Base-by-base conservation (phyloP, 2,329 filamentous ascomycete species). In the Clarireedia paspali region DNA sequence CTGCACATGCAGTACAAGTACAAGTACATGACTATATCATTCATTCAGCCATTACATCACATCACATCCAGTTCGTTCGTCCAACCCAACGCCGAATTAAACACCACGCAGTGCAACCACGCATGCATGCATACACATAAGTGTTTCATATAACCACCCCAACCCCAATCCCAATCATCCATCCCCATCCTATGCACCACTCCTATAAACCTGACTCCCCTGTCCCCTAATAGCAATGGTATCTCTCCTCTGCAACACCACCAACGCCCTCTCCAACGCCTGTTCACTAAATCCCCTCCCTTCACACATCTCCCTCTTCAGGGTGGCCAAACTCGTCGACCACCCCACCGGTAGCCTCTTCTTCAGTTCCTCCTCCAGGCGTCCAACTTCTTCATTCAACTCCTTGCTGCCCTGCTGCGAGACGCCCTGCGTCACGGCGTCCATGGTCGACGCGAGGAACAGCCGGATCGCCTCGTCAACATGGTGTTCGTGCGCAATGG, bases 391-490 rank as follows among this genome's bases (percentile, higher is more conserved):
- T 50, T 96, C 90, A 72, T 95, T 92, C 55, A 97, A 76, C 72
- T 97, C 92, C 60, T 89, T 87, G 67, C 85, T 91, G 39, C 89
- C 89, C 64, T 88, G 83, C 61, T 86, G 88, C 63, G 88, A 86
- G 6, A 50, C 52, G 58, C 91, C 92, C 66, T 95, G 90, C 58
- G 89, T 92, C 56, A 97, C 91, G 6, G 94, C 94, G 68, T 99
- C 92, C 94, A 99, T 97, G 56, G 94, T 99, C 3, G 87, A 91
- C 62, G 91, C 94, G 30, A 99, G 77, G 84, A 99, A 99, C 15
- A 99, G 81, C 0, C 94, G 87, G 66, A 99, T 99, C 2, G 94
- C 94, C 74, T 99, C 94, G 67, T 99, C 92, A 52, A 99, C 94
- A 68, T 99, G 94, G 47, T 83, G 79, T 71, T 96, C 92, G 0